Evolutionary conservation across 495 filamentous ascomycete genomes (phyloP).

Genomic region (Neurospora tetraspora): DNA sequence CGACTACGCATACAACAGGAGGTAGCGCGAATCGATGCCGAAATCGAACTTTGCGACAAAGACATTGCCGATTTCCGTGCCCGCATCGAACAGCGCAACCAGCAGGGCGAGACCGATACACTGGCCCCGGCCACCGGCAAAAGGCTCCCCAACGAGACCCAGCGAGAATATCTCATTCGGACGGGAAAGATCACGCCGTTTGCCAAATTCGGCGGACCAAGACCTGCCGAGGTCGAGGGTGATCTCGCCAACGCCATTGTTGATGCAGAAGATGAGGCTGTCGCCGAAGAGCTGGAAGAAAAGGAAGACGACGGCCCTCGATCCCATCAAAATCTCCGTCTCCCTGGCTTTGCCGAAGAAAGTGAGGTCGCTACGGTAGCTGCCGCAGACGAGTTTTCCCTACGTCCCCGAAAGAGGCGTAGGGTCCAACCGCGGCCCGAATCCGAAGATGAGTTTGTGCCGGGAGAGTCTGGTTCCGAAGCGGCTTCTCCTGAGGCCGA

Average conservation of each 20-base stretch:
- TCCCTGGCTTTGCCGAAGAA: conserved; percentile 63
- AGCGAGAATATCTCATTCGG: conserved; percentile 81
- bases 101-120: conserved; percentile 35
- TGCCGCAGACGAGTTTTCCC: conserved; percentile 38
- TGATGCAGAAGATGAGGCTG: conserved; percentile 59
- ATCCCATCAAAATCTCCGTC: conserved; percentile 73
- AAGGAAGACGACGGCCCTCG: conserved; percentile 44
- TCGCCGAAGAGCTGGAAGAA: conserved; percentile 43
- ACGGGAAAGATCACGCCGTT: conserved; percentile 98
- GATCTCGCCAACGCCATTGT: conserved; percentile 62
- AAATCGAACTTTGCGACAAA: conserved; percentile 48
- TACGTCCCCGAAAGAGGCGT: conserved; percentile 41
- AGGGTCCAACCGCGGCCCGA: conserved; percentile 20
- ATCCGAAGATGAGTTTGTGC: conserved; percentile 37
- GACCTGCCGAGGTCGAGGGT: conserved; percentile 44
- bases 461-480: conserved; percentile 18
- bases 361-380: conserved; percentile 16
- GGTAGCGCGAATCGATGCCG: conserved; percentile 49
- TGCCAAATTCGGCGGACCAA: conserved; percentile 52
- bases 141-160: conserved; percentile 65
- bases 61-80: conserved; percentile 69
- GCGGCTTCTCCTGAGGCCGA: conserved; percentile 19
- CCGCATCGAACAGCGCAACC: conserved; percentile 65
- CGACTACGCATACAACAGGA: conserved; percentile 48
- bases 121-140: conserved; percentile 25